Evolutionary conservation across 768 basidiomycete species (phyloP).

Genomic region (Suillus plorans): DNA sequence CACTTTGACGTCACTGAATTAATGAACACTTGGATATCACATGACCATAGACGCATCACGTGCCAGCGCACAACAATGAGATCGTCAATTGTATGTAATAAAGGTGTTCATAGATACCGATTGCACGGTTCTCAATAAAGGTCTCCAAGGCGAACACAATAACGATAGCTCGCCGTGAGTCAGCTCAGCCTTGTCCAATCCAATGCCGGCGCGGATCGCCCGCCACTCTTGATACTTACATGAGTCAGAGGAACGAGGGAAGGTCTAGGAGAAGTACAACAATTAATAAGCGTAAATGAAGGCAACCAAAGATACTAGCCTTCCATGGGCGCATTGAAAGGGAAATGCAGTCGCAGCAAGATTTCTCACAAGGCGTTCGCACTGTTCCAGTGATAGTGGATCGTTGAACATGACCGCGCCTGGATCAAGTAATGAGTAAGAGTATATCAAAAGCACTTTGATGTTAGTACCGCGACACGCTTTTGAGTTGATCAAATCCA

Average conservation of each 20-base stretch:
- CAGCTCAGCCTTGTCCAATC: slow-evolving; percentile 23
- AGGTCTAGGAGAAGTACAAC: slow-evolving; percentile 37
- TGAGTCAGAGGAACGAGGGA: slow-evolving; percentile 52
- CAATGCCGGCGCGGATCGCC: slow-evolving; percentile 12
- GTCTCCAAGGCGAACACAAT: not conserved
- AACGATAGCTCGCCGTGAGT: not conserved
- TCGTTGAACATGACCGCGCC: slow-evolving; percentile 99
- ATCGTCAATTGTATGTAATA: slow-evolving; percentile 3
- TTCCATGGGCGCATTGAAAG: slow-evolving; percentile 96
- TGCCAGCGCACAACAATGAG: not conserved
- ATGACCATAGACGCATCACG: slow-evolving; percentile 19
- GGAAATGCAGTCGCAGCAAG: slow-evolving; percentile 78
- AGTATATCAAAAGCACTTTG: slow-evolving; percentile 4
- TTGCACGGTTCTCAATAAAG: not conserved
- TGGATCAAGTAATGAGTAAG: slow-evolving; percentile 31
- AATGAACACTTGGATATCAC: slow-evolving; percentile 24
- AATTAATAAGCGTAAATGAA: not conserved
- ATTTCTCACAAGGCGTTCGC: slow-evolving; percentile 62
- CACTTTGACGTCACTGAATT: slow-evolving; percentile 10
- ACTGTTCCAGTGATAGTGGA: slow-evolving; percentile 62
- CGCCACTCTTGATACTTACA: slow-evolving; percentile 20
- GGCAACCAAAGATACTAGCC: slow-evolving; percentile 40
- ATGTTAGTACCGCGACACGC: slow-evolving; percentile 79
- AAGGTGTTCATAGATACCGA: slow-evolving; percentile 2
- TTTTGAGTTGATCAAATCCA: slow-evolving; percentile 90